These are phyloP conservation scores for Hordeum vulgare DNA, from an alignment of 176 grass and related monocot species.

Conservation along the genomic window MorexV3_pseudomolecules_assembly NC_058519.1:382745621-382746120, in stretches of 20 bases:
- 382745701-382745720: not conserved
- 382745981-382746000: no score
- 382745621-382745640: not conserved
- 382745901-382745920: not conserved
- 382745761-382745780: not conserved
- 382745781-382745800: not conserved
- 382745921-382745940: not conserved
- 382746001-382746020: no score
- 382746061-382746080: no score
- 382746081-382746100: no score
- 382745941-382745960: not conserved
- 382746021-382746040: no score
- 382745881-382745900: not conserved
- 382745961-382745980: not conserved
- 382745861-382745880: not conserved
- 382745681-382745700: not conserved
- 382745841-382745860: not conserved
- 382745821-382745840: slow-evolving; percentile 6
- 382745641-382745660: not conserved
- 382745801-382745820: not conserved
- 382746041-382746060: no score
- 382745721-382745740: not conserved
- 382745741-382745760: not conserved
- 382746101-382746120: no score
- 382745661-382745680: not conserved